A percentile compares a stretch with the other conserved stretches of the same genome.
Evolutionary conservation across 2,329 filamentous ascomycete genomes (phyloP).

Genomic region (Colletotrichum scovillei): DNA sequence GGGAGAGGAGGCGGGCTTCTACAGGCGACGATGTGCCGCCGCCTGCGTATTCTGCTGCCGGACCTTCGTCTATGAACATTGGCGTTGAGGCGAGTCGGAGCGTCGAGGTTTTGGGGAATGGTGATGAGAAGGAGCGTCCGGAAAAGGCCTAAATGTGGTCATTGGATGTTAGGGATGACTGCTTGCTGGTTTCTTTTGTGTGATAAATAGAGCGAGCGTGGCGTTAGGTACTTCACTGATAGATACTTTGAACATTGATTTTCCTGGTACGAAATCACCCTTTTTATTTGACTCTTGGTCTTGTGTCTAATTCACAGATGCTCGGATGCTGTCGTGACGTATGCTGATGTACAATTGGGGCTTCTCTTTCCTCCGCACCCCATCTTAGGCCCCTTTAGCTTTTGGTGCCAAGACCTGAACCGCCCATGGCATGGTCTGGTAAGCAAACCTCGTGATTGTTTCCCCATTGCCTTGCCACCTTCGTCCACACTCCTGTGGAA

Average conservation of each 20-base stretch:
- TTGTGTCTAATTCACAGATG: constrained; percentile 31
- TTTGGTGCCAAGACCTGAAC: not conserved
- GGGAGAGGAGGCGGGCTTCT: not conserved
- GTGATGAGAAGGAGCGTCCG: constrained; percentile 3
- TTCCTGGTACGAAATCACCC: constrained; percentile 15
- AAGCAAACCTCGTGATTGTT: not conserved
- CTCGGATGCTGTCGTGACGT: constrained; percentile 31
- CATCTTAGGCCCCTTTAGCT: not conserved
- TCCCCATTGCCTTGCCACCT: not conserved
- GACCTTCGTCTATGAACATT: not conserved
- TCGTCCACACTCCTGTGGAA: not conserved
- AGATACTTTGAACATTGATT: not conserved
- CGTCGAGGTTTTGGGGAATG: constrained; percentile 13
- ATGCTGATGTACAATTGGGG: constrained; percentile 31
- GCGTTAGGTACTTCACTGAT: not conserved
- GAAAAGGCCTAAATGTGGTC: not conserved
- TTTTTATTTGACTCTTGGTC: constrained; percentile 4
- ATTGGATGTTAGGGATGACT: not conserved
- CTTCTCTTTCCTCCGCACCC: not conserved
- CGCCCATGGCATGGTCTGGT: not conserved
- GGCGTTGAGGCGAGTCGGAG: constrained; percentile 8
- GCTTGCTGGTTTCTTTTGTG: not conserved
- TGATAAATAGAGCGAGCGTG: constrained; percentile 5
- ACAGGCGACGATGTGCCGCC: constrained; percentile 15
- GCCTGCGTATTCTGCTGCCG: constrained; percentile 23